phyloP scores from a whole-genome alignment of 225 moss, liverwort and hornwort species.

The Rhytidiadelphus loreus region DNA sequence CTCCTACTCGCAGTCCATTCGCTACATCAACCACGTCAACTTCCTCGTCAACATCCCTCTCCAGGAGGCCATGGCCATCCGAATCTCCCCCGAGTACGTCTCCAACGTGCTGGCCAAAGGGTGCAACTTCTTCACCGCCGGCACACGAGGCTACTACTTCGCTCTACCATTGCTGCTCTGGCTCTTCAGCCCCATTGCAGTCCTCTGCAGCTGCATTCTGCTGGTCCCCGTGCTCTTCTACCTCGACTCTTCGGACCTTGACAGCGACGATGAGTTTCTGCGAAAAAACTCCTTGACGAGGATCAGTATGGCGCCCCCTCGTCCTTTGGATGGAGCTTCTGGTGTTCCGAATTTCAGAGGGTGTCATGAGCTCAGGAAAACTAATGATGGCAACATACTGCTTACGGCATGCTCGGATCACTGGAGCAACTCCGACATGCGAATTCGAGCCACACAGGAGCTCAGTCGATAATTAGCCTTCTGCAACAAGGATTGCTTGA shows the following conservation, averaged over 20 bases:
- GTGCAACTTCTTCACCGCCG: conserved; percentile 36
- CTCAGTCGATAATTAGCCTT: not conserved
- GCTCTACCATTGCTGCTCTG: conserved; percentile 36
- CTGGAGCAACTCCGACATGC: conserved; percentile 11
- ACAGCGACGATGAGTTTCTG: conserved; percentile 15
- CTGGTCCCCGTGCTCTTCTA: conserved; percentile 25
- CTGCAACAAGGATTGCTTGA: not conserved
- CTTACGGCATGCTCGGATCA: not conserved
- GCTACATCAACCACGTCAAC: conserved; percentile 77
- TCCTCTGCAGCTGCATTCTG: conserved; percentile 8
- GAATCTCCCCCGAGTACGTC: conserved; percentile 38
- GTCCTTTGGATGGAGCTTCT: not conserved
- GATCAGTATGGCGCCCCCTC: not conserved
- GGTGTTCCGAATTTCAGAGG: not conserved
- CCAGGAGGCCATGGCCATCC: conserved; percentile 11
- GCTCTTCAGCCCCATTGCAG: conserved; percentile 52
- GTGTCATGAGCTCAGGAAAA: not conserved
- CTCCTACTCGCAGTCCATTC: conserved; percentile 61
- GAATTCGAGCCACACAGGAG: not conserved
- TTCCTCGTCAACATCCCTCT: conserved; percentile 79
- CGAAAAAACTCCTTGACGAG: not conserved
- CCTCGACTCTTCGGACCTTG: conserved; percentile 28
- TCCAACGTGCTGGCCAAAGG: conserved; percentile 29
- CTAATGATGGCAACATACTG: not conserved
- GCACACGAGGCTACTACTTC: conserved; percentile 31